Evolutionary conservation across 371 early-diverging fungal species (phyloP), one percentile per base, ranked within the genome.

Genomic region (Apophysomyces ossiformis): DNA sequence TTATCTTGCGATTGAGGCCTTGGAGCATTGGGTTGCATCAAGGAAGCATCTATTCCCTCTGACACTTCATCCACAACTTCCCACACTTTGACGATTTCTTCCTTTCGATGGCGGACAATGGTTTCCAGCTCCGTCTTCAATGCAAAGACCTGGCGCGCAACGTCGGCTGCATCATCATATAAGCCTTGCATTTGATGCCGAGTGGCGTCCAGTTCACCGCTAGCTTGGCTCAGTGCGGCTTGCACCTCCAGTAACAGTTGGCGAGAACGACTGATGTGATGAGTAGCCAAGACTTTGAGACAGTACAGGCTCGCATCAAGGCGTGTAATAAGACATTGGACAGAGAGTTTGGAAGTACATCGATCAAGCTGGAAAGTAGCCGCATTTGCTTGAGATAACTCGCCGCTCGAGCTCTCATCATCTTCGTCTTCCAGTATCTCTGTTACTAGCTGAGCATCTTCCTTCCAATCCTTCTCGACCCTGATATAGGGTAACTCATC

Each of bases 21-120:
- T 8, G 38, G 46, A 37, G 60, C 60, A 0, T 21, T 54, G 11
- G 59, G 68, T 45, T 35, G 73, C 47, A 58, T 64, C 43, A 16
- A 63, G 21, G 61, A 72, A 16, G 60, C 65, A 21, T 77, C 73
- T 4, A 81, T 63, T 8, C 84, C 74, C 15, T 67, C 77, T 5
- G 75, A 75, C 1, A 87, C 88, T 60, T 85, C 86, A 41, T 84
- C 83, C 0, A 86, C 85, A 13, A 87, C 85, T 54, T 86, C 85
- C 88, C 88, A 86, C 11, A 87, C 85, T 64, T 86, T 86, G 43
- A 85, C 78, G 4, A 87, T 83, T 58, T 87, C 88, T 35, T 81
- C 84, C 68, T 86, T 86, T 18, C 86, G 81, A 56, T 83, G 83
- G 26, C 81, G 75, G 7, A 87, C 81, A 59, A 86, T 71, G 0